Conservation (phyloP, 2,329 filamentous ascomycete genomes). For the Boeremia lycopersici region DNA sequence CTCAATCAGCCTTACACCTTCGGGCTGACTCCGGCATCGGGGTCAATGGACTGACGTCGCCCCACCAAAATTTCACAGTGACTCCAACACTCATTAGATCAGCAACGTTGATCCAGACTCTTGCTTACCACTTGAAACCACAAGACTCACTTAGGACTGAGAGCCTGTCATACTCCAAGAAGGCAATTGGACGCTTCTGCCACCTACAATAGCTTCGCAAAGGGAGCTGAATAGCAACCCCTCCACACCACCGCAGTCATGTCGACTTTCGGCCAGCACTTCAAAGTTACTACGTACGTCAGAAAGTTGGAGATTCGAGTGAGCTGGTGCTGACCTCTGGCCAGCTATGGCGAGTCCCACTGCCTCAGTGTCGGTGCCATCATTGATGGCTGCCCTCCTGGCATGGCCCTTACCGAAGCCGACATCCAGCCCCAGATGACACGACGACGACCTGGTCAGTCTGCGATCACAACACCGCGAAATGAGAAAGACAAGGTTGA, state of each 20-base stretch:
- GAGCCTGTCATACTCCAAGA: not conserved
- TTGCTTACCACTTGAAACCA: not conserved
- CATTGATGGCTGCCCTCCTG: slow-evolving; percentile 88
- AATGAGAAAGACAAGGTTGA: slow-evolving; percentile 91
- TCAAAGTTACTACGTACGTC: slow-evolving; percentile 80
- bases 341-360: slow-evolving; percentile 82
- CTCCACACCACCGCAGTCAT: slow-evolving; percentile 23
- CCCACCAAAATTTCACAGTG: slow-evolving; percentile 30
- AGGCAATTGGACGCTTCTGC: slow-evolving; percentile 7
- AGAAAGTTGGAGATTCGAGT: not conserved
- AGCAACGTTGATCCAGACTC: slow-evolving; percentile 18
- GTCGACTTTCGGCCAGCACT: slow-evolving; percentile 84
- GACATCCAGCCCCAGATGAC: slow-evolving; percentile 97
- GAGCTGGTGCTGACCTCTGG: slow-evolving; percentile 10
- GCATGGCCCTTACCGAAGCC: slow-evolving; percentile 80
- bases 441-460: slow-evolving; percentile 86
- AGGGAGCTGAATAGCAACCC: slow-evolving; percentile 9
- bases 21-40: slow-evolving; percentile 19
- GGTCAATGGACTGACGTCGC: slow-evolving; percentile 20
- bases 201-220: not conserved
- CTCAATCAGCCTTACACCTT: slow-evolving; percentile 5
- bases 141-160: not conserved
- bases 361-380: slow-evolving; percentile 94
- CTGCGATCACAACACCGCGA: slow-evolving; percentile 85
- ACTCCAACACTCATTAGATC: slow-evolving; percentile 25